Evolutionary conservation across 441 rosid species (phyloP).

Genomic region (Syzygium malaccense): DNA sequence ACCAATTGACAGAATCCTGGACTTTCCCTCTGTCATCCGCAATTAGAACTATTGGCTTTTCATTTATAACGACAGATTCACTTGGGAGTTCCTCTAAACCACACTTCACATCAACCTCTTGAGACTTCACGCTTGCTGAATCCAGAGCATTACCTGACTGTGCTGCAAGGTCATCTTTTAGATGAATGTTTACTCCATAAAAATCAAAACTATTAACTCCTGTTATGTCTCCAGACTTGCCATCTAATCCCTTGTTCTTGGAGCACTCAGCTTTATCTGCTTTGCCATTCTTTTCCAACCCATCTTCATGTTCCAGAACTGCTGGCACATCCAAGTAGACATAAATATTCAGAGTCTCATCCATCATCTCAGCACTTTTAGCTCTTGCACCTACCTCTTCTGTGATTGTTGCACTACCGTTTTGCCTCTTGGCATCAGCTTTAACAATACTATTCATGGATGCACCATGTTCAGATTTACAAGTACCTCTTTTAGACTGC

Average conservation of each 20-base stretch:
- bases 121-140: not conserved
- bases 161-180: not conserved
- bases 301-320: slow-evolving; percentile 7
- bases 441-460: not conserved
- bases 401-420: not conserved
- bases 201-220: not conserved
- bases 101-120: not conserved
- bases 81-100: not conserved
- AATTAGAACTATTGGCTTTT: not conserved
- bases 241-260: not conserved
- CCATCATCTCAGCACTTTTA: not conserved
- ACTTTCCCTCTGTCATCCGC: slow-evolving; percentile 5
- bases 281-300: not conserved
- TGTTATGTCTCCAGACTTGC: not conserved
- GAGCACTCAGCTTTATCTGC: not conserved
- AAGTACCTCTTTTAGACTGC: slow-evolving; percentile 7
- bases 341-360: not conserved
- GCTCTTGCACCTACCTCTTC: not conserved
- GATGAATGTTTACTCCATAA: not conserved
- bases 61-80: not conserved
- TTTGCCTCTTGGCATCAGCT: slow-evolving; percentile 18
- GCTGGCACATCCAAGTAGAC: slow-evolving; percentile 8
- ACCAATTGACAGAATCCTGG: not conserved
- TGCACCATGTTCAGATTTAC: not conserved
- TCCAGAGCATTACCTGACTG: not conserved